Evolutionary conservation across 2,329 filamentous ascomycete genomes (phyloP).

Genomic region (Fusarium stilboides): DNA sequence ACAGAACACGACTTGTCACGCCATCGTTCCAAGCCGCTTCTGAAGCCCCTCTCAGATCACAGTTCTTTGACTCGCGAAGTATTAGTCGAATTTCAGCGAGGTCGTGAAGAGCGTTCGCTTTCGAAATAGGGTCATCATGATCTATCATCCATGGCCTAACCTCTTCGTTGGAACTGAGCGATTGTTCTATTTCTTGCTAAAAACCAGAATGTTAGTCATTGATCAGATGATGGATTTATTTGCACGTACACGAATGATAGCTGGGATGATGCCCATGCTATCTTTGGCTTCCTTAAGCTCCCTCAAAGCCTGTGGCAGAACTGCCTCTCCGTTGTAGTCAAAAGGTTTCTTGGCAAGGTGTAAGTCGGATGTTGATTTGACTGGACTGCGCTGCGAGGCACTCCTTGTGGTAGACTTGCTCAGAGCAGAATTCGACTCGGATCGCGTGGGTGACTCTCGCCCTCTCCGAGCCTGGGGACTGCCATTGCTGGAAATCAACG

Average conservation of each 20-base stretch:
- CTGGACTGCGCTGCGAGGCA: neutral
- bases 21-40: slow-evolving; percentile 1
- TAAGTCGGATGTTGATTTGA: neutral
- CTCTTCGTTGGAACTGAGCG: neutral
- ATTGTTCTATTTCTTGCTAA: neutral
- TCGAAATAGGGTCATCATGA: too few relatives aligned
- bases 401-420: too few relatives aligned
- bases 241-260: neutral
- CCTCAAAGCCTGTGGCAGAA: neutral
- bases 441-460: too few relatives aligned
- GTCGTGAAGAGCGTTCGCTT: neutral
- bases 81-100: neutral
- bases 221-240: neutral
- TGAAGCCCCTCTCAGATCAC: neutral
- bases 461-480: too few relatives aligned
- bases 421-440: too few relatives aligned
- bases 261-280: neutral
- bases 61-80: neutral
- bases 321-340: neutral
- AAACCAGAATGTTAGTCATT: neutral
- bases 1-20: neutral
- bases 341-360: neutral
- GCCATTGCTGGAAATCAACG: too few relatives aligned
- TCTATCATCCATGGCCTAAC: neutral
- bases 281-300: neutral